Conservation (phyloP, 2,329 filamentous ascomycete species). For the Dactylellina parvicollis region DNA sequence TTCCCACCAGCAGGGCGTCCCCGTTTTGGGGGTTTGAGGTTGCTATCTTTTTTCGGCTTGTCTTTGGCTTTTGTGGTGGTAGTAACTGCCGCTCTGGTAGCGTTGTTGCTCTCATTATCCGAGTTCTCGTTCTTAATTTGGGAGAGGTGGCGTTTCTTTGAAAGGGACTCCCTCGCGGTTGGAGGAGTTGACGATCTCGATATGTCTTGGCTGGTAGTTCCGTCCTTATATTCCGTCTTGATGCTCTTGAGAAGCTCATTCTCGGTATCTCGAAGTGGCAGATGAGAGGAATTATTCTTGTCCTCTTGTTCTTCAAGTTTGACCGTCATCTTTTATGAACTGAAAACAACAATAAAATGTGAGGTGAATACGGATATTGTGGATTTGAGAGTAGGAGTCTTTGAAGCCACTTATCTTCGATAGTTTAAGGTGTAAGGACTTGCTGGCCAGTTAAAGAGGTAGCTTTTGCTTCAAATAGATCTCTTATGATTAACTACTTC, state of each 20-base stretch:
- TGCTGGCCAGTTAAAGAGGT: too few relatives aligned
- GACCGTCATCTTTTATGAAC: not conserved
- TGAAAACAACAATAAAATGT: not conserved
- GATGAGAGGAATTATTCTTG: too few relatives aligned
- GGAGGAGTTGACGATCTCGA: not conserved
- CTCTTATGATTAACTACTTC: too few relatives aligned
- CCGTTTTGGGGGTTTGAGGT: not conserved
- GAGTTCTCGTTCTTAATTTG: not conserved
- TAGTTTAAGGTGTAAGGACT: too few relatives aligned
- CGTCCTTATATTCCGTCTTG: not conserved
- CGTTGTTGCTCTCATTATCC: not conserved
- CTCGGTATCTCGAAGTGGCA: not conserved
- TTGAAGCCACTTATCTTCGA: too few relatives aligned
- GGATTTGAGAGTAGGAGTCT: too few relatives aligned
- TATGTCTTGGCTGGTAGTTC: not conserved
- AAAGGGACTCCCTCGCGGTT: not conserved
- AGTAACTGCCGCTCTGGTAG: not conserved
- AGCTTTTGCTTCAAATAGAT: too few relatives aligned
- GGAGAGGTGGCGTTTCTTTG: slow-evolving; percentile 20
- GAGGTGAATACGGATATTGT: too few relatives aligned
- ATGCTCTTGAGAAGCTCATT: not conserved
- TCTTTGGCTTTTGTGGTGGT: not conserved
- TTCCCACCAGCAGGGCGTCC: not conserved
- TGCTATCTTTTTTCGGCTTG: not conserved
- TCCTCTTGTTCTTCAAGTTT: not conserved